phyloP scores from a whole-genome alignment of 2,329 filamentous ascomycete species.

The Rutstroemia sp. region DNA sequence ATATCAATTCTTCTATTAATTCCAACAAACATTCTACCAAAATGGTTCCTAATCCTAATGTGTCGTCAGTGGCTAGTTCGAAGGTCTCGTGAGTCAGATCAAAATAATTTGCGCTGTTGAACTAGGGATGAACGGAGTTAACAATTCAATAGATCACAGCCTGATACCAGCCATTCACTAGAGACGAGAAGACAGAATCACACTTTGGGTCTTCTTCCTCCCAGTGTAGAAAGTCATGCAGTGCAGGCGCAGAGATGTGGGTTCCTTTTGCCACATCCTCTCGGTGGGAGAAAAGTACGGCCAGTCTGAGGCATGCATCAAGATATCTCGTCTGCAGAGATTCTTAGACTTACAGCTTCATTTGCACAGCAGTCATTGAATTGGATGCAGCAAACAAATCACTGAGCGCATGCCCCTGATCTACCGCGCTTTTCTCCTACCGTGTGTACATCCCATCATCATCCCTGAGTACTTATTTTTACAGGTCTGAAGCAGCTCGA shows the following conservation, averaged over 20 bases:
- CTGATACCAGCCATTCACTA: constrained; percentile 25
- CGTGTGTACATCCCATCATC: neutral
- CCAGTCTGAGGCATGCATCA: too few species aligned
- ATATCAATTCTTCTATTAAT: neutral
- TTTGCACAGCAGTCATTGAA: too few species aligned
- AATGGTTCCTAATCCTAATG: constrained; percentile 10
- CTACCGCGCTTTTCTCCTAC: neutral
- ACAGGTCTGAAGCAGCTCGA: constrained; percentile 26
- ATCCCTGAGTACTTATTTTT: neutral
- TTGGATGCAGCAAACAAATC: too few species aligned
- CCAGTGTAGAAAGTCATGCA: constrained; percentile 24
- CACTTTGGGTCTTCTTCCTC: constrained; percentile 24
- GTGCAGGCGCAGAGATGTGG: constrained; percentile 26
- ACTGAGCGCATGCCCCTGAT: too few species aligned
- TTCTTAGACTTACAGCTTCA: too few species aligned
- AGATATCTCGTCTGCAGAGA: too few species aligned
- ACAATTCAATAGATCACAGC: constrained; percentile 6
- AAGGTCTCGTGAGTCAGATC: constrained; percentile 13
- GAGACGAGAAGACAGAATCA: constrained; percentile 20
- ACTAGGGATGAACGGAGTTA: neutral
- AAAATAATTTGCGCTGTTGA: neutral
- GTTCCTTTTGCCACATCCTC: neutral
- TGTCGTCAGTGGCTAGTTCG: neutral
- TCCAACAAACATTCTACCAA: neutral
- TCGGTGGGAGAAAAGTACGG: neutral